Conservation (phyloP, 2,329 filamentous ascomycete genomes). For the Trichoderma koningii region DNA sequence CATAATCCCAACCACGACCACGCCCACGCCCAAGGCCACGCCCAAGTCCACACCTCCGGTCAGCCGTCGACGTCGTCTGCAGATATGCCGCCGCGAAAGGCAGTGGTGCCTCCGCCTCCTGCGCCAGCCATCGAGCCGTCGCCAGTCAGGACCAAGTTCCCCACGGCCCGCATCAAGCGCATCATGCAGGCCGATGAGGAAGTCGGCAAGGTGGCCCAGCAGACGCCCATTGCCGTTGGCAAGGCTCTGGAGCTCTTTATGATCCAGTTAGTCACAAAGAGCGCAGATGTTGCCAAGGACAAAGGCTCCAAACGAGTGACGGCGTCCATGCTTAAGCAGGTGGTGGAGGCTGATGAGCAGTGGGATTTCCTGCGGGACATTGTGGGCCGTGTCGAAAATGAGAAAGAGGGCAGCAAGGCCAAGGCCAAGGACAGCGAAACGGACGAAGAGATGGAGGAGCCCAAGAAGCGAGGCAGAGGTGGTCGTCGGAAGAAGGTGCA, state of each 20-base stretch:
- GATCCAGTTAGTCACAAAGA: conserved; percentile 88
- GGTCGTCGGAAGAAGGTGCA: conserved; percentile 54
- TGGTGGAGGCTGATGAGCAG: conserved; percentile 83
- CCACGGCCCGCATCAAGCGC: conserved; percentile 94
- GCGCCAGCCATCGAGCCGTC: conserved; percentile 57
- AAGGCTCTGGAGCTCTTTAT: conserved; percentile 98
- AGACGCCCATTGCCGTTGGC: conserved; percentile 91
- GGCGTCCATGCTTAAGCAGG: conserved; percentile 86
- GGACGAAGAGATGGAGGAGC: conserved; percentile 51
- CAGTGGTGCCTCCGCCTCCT: conserved; percentile 38
- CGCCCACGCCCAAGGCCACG: not conserved
- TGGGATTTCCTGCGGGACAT: conserved; percentile 95
- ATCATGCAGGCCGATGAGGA: conserved; percentile 99
- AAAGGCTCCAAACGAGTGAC: conserved; percentile 88
- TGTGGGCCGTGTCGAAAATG: conserved; percentile 74
- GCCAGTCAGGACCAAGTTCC: conserved; percentile 91
- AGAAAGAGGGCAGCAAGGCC: conserved; percentile 49
- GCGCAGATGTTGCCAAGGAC: conserved; percentile 78
- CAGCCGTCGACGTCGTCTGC: conserved; percentile 26
- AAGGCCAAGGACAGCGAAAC: conserved; percentile 56
- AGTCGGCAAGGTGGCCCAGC: conserved; percentile 96
- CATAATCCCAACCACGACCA: too few species aligned
- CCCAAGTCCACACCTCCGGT: not conserved
- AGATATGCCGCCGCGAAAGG: conserved; percentile 42
- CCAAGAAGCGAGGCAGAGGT: conserved; percentile 51